A percentile compares a stretch with the other conserved stretches of the same genome.
Conservation (phyloP, 2,329 filamentous ascomycete genomes). For the Claviceps africana region DNA sequence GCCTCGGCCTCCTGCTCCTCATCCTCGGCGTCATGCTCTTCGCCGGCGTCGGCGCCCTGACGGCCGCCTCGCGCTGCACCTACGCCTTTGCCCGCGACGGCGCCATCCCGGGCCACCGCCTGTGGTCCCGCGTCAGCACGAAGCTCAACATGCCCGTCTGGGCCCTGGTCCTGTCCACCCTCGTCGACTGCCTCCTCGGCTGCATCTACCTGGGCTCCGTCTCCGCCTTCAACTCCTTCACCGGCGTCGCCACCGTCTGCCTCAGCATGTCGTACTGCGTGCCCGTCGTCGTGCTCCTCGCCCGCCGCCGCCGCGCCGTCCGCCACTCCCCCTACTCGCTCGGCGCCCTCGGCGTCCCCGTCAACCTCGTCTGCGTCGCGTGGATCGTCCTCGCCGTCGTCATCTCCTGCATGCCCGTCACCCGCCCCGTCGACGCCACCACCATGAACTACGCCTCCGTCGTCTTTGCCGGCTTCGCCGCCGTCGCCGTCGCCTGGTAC, state of each 20-base stretch:
- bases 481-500: conserved; percentile 49
- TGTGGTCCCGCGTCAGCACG: conserved; percentile 53
- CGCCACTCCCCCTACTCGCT: conserved; percentile 52
- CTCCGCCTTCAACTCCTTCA: conserved; percentile 68
- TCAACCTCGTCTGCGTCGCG: conserved; percentile 53
- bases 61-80: conserved; percentile 59
- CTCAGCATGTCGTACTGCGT: conserved; percentile 62
- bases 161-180: conserved; percentile 53
- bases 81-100: conserved; percentile 66
- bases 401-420: conserved; percentile 63
- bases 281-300: conserved; percentile 57
- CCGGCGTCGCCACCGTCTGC: conserved; percentile 67
- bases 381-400: conserved; percentile 60
- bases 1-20: conserved; percentile 62
- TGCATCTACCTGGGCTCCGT: conserved; percentile 68
- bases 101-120: conserved; percentile 53
- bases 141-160: conserved; percentile 55
- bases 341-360: conserved; percentile 51
- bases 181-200: conserved; percentile 56
- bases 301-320: conserved; percentile 54
- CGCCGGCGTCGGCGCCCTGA: conserved; percentile 60
- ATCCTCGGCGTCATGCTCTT: conserved; percentile 67
- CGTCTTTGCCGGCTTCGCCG: conserved; percentile 49
- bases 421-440: conserved; percentile 38
- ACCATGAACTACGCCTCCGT: conserved; percentile 55